Evolutionary conservation across 129 eudicot genomes (phyloP), one percentile per base, ranked within the genome.

Genomic region (Lonicera japonica): DNA sequence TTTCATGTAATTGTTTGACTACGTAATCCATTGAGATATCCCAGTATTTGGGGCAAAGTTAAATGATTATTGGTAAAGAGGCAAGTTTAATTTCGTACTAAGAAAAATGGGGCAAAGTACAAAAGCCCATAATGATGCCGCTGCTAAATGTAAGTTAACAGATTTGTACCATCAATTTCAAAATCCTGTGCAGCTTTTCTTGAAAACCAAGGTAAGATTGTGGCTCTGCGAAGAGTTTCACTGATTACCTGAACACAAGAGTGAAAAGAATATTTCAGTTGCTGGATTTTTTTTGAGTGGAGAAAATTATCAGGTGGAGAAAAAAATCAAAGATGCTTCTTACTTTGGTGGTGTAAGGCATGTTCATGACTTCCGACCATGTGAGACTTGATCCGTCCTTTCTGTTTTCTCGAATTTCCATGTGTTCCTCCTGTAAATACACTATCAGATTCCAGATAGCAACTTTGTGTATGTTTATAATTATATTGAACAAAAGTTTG

Each of bases 121-220:
- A n/a, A n/a, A n/a, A n/a, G n/a, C n/a, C n/a, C n/a, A n/a, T n/a
- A n/a, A n/a, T n/a, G n/a, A n/a, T n/a, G n/a, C n/a, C n/a, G n/a
- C n/a, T n/a, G n/a, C n/a, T n/a, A n/a, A 55, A 8, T 25, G 12
- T 38, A 17, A 19, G 63, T 46, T 23, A 4, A 60, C n/a, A 1
- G 34, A 58, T 54, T 17, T 29, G 8, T 79, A 86, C 90, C 90
- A 74, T 81, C 74, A 58, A 87, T 83, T 50, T 83, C 85, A 56
- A 87, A 83, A 67, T 87, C 95, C 45, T 77, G 81, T 22, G 90
- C 91, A n/a, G 91, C 95, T 87, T 81, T 87, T 74, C 95, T 83
- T 58, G 95, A 87, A 87, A 58, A 80, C 95, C 95, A 87, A 60
- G 91, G 95, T 63, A 87, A 70, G 63, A 87, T 71, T 18, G 95